A percentile compares a stretch with the other conserved stretches of the same genome.
Evolutionary conservation across 306 rosid species (phyloP).

Genomic region (Quillaja saponaria): DNA sequence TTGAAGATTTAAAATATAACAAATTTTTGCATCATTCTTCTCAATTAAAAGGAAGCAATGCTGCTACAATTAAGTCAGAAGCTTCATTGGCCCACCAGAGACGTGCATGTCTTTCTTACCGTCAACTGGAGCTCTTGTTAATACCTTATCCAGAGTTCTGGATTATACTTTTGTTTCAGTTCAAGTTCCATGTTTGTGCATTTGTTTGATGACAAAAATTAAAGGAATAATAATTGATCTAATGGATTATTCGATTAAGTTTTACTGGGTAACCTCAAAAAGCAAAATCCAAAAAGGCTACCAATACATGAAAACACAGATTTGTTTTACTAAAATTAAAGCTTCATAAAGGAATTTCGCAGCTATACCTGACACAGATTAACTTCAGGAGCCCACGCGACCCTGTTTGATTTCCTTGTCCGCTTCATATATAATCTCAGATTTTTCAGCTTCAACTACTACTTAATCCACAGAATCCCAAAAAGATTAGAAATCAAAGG

Average conservation of each 20-base stretch:
- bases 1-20: too few species aligned
- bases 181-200: too few species aligned
- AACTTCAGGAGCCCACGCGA: conserved; percentile 72
- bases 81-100: too few species aligned
- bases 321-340: not conserved
- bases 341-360: conserved; percentile 34
- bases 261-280: not conserved
- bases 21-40: too few species aligned
- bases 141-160: too few species aligned
- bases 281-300: not conserved
- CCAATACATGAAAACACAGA: not conserved
- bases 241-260: too few species aligned
- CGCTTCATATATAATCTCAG: conserved; percentile 74
- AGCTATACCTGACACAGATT: conserved; percentile 80
- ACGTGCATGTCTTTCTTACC: too few species aligned
- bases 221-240: not conserved
- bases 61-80: too few species aligned
- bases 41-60: too few species aligned
- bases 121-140: too few species aligned
- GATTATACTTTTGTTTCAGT: too few species aligned
- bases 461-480: conserved; percentile 17
- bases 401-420: conserved; percentile 57
- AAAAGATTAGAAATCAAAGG: conserved; percentile 3
- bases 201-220: not conserved
- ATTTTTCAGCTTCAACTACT: conserved; percentile 27